Percentiles rank a stretch among this genome's conserved stretches.
Conservation (phyloP, 108 stramenopile species). For the Cylindrotheca fusiformis region DNA sequence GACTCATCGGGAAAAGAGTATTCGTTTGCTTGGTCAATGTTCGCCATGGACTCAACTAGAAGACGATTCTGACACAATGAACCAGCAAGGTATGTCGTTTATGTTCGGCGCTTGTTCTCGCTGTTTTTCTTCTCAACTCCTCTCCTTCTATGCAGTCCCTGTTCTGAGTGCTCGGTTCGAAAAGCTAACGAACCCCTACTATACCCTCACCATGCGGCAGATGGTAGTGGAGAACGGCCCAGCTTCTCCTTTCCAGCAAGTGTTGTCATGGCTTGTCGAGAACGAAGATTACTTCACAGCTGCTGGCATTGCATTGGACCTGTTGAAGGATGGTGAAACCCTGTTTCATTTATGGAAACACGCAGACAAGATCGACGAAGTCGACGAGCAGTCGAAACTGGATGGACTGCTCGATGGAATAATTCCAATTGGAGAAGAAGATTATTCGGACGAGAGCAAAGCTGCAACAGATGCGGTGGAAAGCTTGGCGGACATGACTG, state of each 20-base stretch:
- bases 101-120: no score
- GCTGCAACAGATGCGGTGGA: conserved; percentile 4
- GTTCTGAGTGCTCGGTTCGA: no score
- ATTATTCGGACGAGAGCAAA: neutral
- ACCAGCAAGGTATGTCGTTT: conserved; percentile 59
- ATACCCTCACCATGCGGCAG: conserved; percentile 46
- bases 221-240: conserved; percentile 44
- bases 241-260: conserved; percentile 67
- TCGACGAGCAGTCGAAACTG: conserved; percentile 42
- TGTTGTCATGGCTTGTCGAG: conserved; percentile 74
- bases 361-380: conserved; percentile 44
- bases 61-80: conserved; percentile 39
- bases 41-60: conserved; percentile 73
- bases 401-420: conserved; percentile 78
- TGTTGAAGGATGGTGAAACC: conserved; percentile 60
- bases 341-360: conserved; percentile 57
- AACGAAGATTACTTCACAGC: conserved; percentile 73
- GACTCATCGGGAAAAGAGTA: conserved; percentile 57
- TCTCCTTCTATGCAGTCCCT: no score
- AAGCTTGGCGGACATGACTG: conserved; percentile 80
- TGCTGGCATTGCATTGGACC: conserved; percentile 64
- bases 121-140: no score
- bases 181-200: no score
- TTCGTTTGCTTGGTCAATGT: conserved; percentile 57
- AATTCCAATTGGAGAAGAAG: conserved; percentile 19